These are phyloP conservation scores for Boletellus ananiceps DNA, from an alignment of 768 basidiomycete genomes.

Conservation along the genomic window DNA sequence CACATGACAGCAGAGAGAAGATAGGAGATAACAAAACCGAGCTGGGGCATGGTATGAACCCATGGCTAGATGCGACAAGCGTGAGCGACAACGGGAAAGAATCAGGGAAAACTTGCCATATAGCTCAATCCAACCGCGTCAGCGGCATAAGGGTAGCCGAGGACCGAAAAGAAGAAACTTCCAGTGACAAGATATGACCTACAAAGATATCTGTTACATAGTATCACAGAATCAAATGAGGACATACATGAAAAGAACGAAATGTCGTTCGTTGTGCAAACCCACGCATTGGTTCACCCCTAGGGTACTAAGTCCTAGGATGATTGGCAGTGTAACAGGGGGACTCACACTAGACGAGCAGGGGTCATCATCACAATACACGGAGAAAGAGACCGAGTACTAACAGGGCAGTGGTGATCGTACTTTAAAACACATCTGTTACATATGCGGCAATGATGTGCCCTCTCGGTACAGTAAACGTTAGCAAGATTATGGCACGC, in stretches of 20 bases:
- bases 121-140: conserved; percentile 53
- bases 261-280: conserved; percentile 92
- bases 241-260: conserved; percentile 87
- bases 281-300: conserved; percentile 99
- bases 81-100: not conserved
- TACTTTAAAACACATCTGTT: conserved; percentile 86
- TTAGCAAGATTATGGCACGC: conserved; percentile 8
- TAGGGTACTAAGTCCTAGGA: conserved; percentile 25
- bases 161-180: conserved; percentile 52
- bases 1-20: conserved; percentile 73
- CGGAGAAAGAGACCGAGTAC: conserved; percentile 29
- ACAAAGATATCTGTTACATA: not conserved
- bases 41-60: conserved; percentile 59
- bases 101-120: conserved; percentile 31
- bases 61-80: conserved; percentile 36
- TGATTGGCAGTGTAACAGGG: not conserved
- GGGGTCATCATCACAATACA: not conserved
- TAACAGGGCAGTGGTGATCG: conserved; percentile 87
- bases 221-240: not conserved
- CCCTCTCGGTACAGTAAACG: conserved; percentile 49
- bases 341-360: conserved; percentile 36
- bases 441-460: conserved; percentile 92
- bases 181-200: conserved; percentile 80
- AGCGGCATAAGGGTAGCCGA: conserved; percentile 62
- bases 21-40: conserved; percentile 69